Evolutionary conservation across 1,284 basidiomycete species (phyloP), one percentile per base, ranked within the genome.

Genomic region (Moesziomyces globuligerus): DNA sequence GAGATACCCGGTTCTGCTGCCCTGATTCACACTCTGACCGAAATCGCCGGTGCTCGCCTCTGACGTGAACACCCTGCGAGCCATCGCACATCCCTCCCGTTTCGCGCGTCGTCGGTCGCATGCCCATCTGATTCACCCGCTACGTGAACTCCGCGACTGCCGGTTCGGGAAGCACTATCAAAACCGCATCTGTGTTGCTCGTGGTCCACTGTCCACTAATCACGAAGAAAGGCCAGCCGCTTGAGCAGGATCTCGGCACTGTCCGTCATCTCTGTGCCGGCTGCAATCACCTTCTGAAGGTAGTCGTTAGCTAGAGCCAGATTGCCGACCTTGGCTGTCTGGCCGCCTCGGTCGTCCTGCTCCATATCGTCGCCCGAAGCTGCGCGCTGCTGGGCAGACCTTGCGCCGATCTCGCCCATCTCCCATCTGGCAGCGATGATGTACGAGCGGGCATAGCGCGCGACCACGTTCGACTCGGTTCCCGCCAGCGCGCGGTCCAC

Each of bases 211-310:
- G 15, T 15, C 0, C 11, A 18, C 58, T 49, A 69, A 44, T 74
- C 67, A 21, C 67, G 61, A 51, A 74, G 46, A 36, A 67, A 70
- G 15, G 69, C 74, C 15, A 81, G 50, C 17, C 73, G 72, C 46
- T 77, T 77, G 29, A 81, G 68, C 43, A 81, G 46, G 37, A 75
- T 74, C 51, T 81, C 80, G 21, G 80, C 80, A 40, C 75, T 54
- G 24, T 70, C 72, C 15, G 76, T 68, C 64, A 76, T 66, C 24
- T 80, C 79, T 13, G 77, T 79, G 10, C 76, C 75, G 17, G 75
- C 74, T 10, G 67, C 66, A n/a, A 80, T 67, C 17, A 81, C 79
- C 43, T 80, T 78, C 34, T 78, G 70, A 57, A 81, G 48, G 24
- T 80, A 80, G 40, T 81, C 78, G 41, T 71, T 66, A 3, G 80